Evolutionary conservation across 345 rosid species (phyloP), one percentile per base, ranked within the genome.

Genomic region (Anastatica hierochuntica): DNA sequence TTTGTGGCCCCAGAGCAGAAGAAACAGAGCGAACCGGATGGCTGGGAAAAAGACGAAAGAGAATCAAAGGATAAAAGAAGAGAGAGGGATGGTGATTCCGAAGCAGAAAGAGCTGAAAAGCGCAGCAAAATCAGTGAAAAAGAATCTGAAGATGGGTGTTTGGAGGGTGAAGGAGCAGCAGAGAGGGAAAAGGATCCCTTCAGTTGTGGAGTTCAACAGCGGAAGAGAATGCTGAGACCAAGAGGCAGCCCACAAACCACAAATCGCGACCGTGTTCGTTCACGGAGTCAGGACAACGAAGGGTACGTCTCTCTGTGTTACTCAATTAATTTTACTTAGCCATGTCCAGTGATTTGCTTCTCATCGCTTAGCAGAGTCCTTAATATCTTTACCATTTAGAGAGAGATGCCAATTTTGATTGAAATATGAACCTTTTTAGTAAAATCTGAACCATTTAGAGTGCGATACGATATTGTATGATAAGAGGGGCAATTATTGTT

Each of bases 211-310:
- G 85, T 85, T 61, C 99, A 92, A 72, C 97, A 85, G 75, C 83
- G 92, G 46, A 92, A 85, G 84, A 78, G 95, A 76, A 82, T 89
- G 97, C 89, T 79, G 47, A 74, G 95, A 50, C 84, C 99, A 14
- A 83, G 96, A 69, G 92, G 95, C 41, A 88, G 96, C 65, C 95
- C 97, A 48, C 97, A 84, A 61, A 66, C 78, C 56, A 64, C 73
- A 35, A 84, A 75, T 23, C 85, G 89, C 14, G 97, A 94, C 30
- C 72, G 73, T 41, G 82, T 70, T 33, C 78, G 76, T 69, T 58
- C 92, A 36, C 92, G 82, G 33, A 27, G 80, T 26, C 96, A 82
- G 62, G 99, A 88, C 29, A 82, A 72, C 66, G 99, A 85, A 71
- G 97, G 96, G 99, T 94, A 43, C 46, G 85, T 73, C 64, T 59